Evolutionary conservation across 1,284 basidiomycete genomes (phyloP), one percentile per base, ranked within the genome.

Genomic region (Earliella scabrosa): DNA sequence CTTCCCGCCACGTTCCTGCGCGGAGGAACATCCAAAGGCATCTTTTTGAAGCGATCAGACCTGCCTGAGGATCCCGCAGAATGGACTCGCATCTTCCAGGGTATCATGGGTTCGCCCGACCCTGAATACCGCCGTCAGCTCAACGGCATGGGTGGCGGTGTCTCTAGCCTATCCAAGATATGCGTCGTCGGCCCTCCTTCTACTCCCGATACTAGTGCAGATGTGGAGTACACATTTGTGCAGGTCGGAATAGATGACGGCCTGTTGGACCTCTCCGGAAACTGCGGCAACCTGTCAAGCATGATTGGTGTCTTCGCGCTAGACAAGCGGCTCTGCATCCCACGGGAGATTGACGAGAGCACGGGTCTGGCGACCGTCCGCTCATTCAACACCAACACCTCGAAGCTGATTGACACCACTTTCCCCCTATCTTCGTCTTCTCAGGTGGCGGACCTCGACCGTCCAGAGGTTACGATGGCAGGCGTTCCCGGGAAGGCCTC

Each of bases 81-180:
- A 61, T 89, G 87, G 86, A 70, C 74, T 16, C 72, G 73, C 20
- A 83, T 93, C 51, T 87, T 93, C 60, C 81, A 88, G 16, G 80
- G 85, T 0, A 81, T 90, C n/a, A 91, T 93, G 89, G 92, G 92
- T 16, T 92, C 88, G 2, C 92, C 92, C 0, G 92, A 95, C 66
- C 80, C 87, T 0, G 73, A 77, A 45, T 78, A 92, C 66, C 83
- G 83, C 4, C 78, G 91, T 11, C 92, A 95, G 73, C 80, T 94
- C 20, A 87, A 93, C 64, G 92, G 88, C 6, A 89, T 90, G 86
- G 92, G 92, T 9, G 92, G 92, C 3, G 92, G 92, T 2, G 76
- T 90, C 31, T 88, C 86, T 5, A 90, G 87, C 50, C 79, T 92
- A 5, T 92, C 88, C 46, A 95, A 95, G 68, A 82, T 91, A n/a